Evolutionary conservation across 371 early-diverging fungal species (phyloP), one percentile per base, ranked within the genome.

Genomic region (Rhizopus arrhizus): DNA sequence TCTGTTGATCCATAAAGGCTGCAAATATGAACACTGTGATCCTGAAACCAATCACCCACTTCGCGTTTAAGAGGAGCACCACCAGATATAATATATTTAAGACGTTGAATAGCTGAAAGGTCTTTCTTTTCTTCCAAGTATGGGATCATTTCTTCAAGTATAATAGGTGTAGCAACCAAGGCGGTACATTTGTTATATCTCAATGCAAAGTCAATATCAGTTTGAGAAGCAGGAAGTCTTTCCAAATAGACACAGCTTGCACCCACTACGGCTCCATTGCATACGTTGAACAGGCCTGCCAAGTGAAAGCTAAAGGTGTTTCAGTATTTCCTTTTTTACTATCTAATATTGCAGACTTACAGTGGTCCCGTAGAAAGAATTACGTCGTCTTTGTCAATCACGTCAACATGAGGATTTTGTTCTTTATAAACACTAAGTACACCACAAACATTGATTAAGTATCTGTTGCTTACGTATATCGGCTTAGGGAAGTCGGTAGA

Each of bases 51-150:
- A 10, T 61, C 49, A 11, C 61, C 61, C 3, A 55, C 29, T 36
- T 59, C 57, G 4, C 22, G 5, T 16, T 50, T 64, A 40, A 95
- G 74, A 16, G 92, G 87, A 1, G 96, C 95, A 35, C 94, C 93
- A 16, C 94, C 96, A 52, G 81, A 84, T 6, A 95, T 62, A 45
- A 83, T 83, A 70, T 82, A 79, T 7, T 63, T 67, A 31, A 61
- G 62, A 3, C 16, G 16, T 5, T 49, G 53, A 8, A 68, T 28
- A 15, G 51, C 46, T 28, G 49, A 35, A 5, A 53, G 61, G 22
- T 68, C 58, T 4, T 61, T 53, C 0, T 50, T 51, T 31, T 64
- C 59, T 34, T 55, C 52, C 1, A 58, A n/a, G 11, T 61, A 59
- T 32, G 53, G 34, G 8, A 61, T 43, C 52, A 69, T 58, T 35